Base-by-base conservation (phyloP, 805 yeast genomes). In the Phaffomyces thermotolerans region DNA sequence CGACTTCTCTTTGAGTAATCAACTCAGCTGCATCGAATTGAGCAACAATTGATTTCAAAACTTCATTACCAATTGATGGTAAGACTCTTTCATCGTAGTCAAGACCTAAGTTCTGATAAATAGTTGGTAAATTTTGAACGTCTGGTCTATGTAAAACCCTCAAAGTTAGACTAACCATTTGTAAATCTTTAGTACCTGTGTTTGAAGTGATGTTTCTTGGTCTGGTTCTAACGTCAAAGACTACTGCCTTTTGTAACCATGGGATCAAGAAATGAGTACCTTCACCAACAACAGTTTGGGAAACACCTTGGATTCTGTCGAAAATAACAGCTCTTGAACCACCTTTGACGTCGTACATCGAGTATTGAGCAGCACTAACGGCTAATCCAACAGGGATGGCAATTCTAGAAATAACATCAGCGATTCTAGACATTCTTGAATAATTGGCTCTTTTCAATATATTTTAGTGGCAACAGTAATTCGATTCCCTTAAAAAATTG, bases 101-200 rank as follows among this genome's bases (percentile, higher is more conserved):
- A 44, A 81, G 69, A 46, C 99, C 99, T 46, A 93, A 73, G 54
- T 79, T 78, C 68, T 90, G 98, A 69, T 93, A 93, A 50, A 93
- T 93, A 29, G 66, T 66, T 20, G 99, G 97, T 57, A 93, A 73
- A 50, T 75, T 76, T 55, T 71, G 63, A 39, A 93, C 95, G 49
- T 89, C 96, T 0, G 99, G 99, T 58, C 98, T 78, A 67, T 88
- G 96, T 54, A 93, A 72, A 37, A 93, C 96, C 59, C 99, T 79
- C 60, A 93, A 73, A 4, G 98, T 93, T 62, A 93, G 71, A 9
- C 95, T 81, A 32, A 93, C 99, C 75, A 84, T 91, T 68, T 93
- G 99, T 66, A 93, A 73, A 68, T 93, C 99, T 67, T 91, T 93
- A 22, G 97, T 88, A 32, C 99, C 99, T 1, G 99, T 93, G 51